A percentile compares a stretch with the other conserved stretches of the same genome.
Conservation (phyloP, 768 basidiomycete genomes). For the Mycena maculata region DNA sequence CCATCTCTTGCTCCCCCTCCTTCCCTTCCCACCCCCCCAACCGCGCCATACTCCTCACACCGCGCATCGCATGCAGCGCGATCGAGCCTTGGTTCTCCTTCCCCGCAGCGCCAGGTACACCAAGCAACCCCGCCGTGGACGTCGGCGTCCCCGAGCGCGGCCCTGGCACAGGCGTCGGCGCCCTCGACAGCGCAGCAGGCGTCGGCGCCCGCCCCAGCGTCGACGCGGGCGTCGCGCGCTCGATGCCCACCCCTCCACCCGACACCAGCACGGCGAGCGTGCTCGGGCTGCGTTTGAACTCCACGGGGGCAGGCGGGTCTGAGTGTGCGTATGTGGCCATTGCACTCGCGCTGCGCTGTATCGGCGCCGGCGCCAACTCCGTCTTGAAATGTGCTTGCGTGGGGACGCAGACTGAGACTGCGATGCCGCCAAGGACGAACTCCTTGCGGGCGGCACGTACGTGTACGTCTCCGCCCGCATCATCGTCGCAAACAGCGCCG, state of each 20-base stretch:
- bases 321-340: neutral
- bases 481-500: constrained; percentile 32
- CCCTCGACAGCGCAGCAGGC: constrained; percentile 26
- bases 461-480: constrained; percentile 23
- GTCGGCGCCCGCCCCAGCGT: constrained; percentile 34
- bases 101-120: constrained; percentile 44
- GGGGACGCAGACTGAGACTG: no score
- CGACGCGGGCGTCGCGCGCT: constrained; percentile 21
- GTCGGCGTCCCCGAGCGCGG: constrained; percentile 54
- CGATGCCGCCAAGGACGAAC: no score
- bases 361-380: no score
- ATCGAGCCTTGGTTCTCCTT: constrained; percentile 64
- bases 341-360: constrained; percentile 24
- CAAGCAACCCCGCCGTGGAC: constrained; percentile 50
- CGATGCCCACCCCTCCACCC: constrained; percentile 14
- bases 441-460: constrained; percentile 6
- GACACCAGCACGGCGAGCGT: neutral
- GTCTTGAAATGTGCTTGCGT: no score
- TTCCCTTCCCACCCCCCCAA: constrained; percentile 48
- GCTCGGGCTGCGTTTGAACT: constrained; percentile 24
- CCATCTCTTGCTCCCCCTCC: constrained; percentile 37
- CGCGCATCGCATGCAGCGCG: constrained; percentile 82
- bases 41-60: constrained; percentile 80
- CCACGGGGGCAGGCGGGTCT: neutral
- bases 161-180: constrained; percentile 38